Evolutionary conservation across 2,329 filamentous ascomycete genomes (phyloP), one percentile per base, ranked within the genome.

Genomic region (Verticillium nonalfalfae): DNA sequence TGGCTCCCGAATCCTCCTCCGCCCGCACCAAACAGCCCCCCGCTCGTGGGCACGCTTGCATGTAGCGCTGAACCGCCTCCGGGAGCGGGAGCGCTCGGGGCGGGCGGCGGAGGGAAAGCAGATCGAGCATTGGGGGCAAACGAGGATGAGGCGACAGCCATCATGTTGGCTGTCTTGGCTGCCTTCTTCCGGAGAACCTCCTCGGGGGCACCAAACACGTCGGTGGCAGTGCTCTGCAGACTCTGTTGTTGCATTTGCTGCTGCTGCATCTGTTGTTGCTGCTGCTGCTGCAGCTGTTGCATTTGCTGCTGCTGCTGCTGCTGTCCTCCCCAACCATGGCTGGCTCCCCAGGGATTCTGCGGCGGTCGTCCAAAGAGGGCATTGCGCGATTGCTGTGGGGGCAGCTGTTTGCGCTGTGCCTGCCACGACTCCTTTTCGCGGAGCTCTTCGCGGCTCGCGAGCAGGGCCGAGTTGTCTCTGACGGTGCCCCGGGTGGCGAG

Each of bases 391-490:
- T 71, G 71, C 35, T 73, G 70, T 6, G 56, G 58, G 34, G 57
- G 38, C 13, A 35, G 33, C 15, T 61, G 59, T 7, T 61, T 71
- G 70, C 4, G 65, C 61, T 71, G 70, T 3, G 65, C 63, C 6
- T 66, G 62, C 68, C 71, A 75, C 7, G 61, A 64, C 7, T 66
- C 61, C 36, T 72, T 73, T 31, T 77, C 66, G 11, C 65, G 63
- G 1, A 70, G 64, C 62, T 81, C 78, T 54, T 81, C 74, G 1
- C 58, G 63, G 63, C 78, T 81, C 61, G 72, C 68, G 6, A 76
- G 68, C 35, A 78, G 72, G 35, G 70, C 70, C 33, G 61, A 65
- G 7, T 69, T 62, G 14, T 50, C 61, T 3, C 59, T 39, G 2
- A 50, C 58, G 14, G 36, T 57, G 21, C 56, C 57, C 13, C 71